Evolutionary conservation across 1,284 basidiomycete species (phyloP).

Genomic region (Tilletia indica): DNA sequence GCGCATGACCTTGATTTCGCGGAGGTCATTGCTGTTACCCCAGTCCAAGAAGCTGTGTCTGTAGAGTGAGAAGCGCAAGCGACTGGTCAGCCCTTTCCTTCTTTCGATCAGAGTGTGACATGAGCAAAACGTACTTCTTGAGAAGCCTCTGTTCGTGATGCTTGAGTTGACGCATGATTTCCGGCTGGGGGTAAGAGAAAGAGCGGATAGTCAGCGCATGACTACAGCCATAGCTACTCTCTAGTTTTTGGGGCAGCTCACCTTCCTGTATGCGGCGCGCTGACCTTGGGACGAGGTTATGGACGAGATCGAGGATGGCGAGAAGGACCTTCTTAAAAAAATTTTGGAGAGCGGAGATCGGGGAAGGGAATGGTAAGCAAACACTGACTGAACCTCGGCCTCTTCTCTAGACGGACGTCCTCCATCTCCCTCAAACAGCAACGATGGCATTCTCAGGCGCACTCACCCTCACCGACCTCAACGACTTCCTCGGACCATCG

Average conservation of each 20-base stretch:
- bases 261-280: too few relatives aligned
- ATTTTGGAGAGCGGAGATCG: not conserved
- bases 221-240: not conserved
- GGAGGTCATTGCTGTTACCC: constrained; percentile 89
- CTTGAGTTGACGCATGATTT: constrained; percentile 52
- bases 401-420: not conserved
- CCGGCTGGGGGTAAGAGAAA: not conserved
- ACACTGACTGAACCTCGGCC: not conserved
- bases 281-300: too few relatives aligned
- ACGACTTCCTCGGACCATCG: constrained; percentile 95
- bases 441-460: constrained; percentile 86
- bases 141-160: constrained; percentile 55
- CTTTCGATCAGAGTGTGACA: not conserved
- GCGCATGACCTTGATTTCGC: constrained; percentile 92
- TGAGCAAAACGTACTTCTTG: constrained; percentile 47
- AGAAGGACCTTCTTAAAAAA: not conserved
- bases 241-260: too few relatives aligned
- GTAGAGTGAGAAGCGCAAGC: not conserved
- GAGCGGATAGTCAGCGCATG: not conserved
- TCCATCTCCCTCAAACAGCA: constrained; percentile 1
- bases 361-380: not conserved
- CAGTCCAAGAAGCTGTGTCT: constrained; percentile 67
- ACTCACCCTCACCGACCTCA: constrained; percentile 85
- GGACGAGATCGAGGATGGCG: not conserved
- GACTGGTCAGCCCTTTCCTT: too few relatives aligned